phyloP scores from a whole-genome alignment of 176 grass and related monocot genomes.

The Thinopyrum elongatum region DNA sequence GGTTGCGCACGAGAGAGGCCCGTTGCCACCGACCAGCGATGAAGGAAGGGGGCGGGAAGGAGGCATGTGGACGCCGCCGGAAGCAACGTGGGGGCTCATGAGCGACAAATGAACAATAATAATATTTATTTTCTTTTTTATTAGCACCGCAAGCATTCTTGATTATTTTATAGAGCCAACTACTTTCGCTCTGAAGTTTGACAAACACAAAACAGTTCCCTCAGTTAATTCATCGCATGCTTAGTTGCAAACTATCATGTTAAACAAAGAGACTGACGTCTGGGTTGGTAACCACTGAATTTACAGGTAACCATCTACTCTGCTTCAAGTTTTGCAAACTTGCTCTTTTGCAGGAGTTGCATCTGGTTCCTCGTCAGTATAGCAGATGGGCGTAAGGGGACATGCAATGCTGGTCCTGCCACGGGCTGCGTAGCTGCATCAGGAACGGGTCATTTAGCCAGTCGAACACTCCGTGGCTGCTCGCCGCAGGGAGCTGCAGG shows the following conservation, averaged over 20 bases:
- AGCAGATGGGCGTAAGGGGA: constrained; percentile 64
- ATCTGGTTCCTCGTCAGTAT: constrained; percentile 18
- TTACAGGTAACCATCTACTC: neutral
- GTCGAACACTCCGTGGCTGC: constrained; percentile 37
- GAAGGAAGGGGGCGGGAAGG: no score
- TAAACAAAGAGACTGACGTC: neutral
- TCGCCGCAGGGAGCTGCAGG: neutral
- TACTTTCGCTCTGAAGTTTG: no score
- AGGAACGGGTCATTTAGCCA: constrained; percentile 65
- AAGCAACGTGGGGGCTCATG: no score
- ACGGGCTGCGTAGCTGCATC: constrained; percentile 68
- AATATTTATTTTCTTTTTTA: no score
- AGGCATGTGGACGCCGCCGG: no score
- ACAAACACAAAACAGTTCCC: neutral
- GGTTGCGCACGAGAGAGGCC: no score
- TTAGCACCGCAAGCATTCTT: no score
- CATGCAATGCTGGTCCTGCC: constrained; percentile 56
- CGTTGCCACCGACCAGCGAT: no score
- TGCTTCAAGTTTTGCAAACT: neutral
- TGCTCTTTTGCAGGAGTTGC: neutral
- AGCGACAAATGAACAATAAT: no score
- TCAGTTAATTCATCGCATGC: neutral
- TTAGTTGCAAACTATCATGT: neutral
- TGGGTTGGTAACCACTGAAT: constrained; percentile 2
- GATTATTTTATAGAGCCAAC: no score